Conservation (phyloP, 2,329 filamentous ascomycete species). For the Colletotrichum filicis region DNA sequence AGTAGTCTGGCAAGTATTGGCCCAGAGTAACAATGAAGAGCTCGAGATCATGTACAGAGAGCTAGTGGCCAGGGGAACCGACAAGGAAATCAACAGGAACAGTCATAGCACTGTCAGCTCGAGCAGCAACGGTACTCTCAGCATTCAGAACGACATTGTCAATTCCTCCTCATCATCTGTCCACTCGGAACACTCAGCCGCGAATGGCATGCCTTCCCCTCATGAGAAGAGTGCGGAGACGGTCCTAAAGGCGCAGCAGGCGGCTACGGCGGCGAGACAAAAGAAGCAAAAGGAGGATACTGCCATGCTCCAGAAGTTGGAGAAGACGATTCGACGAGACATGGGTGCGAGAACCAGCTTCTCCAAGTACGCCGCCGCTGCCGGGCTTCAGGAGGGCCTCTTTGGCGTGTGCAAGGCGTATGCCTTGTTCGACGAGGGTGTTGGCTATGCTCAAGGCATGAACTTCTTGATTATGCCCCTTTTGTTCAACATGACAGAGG, state of each 20-base stretch:
- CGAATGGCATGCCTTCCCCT: slow-evolving; percentile 64
- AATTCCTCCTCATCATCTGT: slow-evolving; percentile 87
- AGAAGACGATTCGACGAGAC: slow-evolving; percentile 92
- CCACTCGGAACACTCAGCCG: slow-evolving; percentile 79
- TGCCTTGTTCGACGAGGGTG: slow-evolving; percentile 91
- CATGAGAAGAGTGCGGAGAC: slow-evolving; percentile 72
- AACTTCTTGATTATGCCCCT: slow-evolving; percentile 98
- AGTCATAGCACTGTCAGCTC: slow-evolving; percentile 65
- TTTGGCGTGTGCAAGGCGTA: slow-evolving; percentile 98
- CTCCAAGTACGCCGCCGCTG: slow-evolving; percentile 92
- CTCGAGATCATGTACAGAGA: slow-evolving; percentile 89
- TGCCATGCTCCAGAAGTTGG: slow-evolving; percentile 79
- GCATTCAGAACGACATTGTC: slow-evolving; percentile 72
- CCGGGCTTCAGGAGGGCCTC: slow-evolving; percentile 90
- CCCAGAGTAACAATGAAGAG: slow-evolving; percentile 93
- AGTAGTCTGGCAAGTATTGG: slow-evolving; percentile 98
- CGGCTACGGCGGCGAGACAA: slow-evolving; percentile 74
- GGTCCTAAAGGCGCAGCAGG: slow-evolving; percentile 72
- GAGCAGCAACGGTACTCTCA: slow-evolving; percentile 64
- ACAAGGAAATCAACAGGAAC: slow-evolving; percentile 76
- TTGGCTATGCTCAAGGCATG: slow-evolving; percentile 98
- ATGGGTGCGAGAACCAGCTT: slow-evolving; percentile 93
- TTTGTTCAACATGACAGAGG: slow-evolving; percentile 97
- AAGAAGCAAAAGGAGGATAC: slow-evolving; percentile 84
- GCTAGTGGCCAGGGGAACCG: slow-evolving; percentile 81